These are phyloP conservation scores for Chaetomium strumarium DNA, from an alignment of 2,329 filamentous ascomycete genomes.

Conservation along the genomic window DNA sequence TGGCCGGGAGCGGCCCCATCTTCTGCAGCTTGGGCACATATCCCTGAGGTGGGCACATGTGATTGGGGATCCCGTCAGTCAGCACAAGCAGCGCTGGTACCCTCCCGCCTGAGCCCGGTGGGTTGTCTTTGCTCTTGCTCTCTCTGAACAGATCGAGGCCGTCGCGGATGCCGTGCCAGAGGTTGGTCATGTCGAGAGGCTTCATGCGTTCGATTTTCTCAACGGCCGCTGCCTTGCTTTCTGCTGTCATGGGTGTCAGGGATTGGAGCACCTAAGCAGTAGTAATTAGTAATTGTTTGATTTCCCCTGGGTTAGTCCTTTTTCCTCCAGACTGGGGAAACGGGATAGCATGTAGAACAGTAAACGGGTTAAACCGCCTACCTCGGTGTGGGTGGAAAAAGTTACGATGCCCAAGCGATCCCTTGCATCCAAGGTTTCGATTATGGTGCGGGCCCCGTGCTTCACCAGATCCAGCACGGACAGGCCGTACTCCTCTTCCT, in stretches of 20 bases:
- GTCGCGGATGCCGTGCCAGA: conserved; percentile 52
- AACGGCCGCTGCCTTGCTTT: conserved; percentile 40
- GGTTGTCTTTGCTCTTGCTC: conserved; percentile 7
- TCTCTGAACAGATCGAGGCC: conserved; percentile 43
- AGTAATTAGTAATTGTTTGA: too few species aligned
- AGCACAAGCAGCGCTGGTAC: conserved; percentile 49
- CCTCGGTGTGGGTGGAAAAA: conserved; percentile 39
- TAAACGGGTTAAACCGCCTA: conserved; percentile 17
- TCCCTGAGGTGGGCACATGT: conserved; percentile 46
- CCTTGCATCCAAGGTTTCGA: conserved; percentile 45
- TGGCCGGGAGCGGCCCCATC: conserved; percentile 37
- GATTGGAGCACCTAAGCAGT: conserved; percentile 39
- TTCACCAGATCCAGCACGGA: conserved; percentile 55
- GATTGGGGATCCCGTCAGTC: conserved; percentile 51
- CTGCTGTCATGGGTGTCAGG: conserved; percentile 42
- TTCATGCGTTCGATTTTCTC: conserved; percentile 39
- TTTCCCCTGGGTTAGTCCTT: background rate
- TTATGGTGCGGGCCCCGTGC: conserved; percentile 52
- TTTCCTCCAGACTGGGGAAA: too few species aligned
- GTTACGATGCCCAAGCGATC: conserved; percentile 55
- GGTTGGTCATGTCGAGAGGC: conserved; percentile 41
- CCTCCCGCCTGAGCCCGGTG: conserved; percentile 28
- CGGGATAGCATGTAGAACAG: too few species aligned
- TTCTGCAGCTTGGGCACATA: conserved; percentile 49
- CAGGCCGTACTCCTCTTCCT: conserved; percentile 46